Evolutionary conservation across 1,284 basidiomycete genomes (phyloP).

Genomic region (Mycosarcoma mackinlayi): DNA sequence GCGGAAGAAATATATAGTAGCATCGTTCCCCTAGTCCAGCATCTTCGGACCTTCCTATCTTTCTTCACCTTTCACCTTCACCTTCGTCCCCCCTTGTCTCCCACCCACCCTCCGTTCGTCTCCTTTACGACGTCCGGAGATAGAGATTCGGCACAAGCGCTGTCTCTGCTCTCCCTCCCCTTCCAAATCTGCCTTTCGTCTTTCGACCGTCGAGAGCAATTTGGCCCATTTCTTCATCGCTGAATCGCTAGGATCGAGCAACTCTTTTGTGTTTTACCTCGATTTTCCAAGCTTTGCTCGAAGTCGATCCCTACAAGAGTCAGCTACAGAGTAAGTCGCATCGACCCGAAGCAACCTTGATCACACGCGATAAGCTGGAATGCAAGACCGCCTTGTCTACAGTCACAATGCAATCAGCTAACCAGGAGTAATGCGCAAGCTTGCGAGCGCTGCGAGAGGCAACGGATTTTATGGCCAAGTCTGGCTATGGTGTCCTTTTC

Average conservation of each 20-base stretch:
- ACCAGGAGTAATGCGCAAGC: too few species aligned
- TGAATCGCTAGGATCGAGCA: conserved; percentile 15
- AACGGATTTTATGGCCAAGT: background rate
- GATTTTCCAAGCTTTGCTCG: conserved; percentile 15
- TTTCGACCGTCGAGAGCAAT: conserved; percentile 32
- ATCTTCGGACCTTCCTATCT: conserved; percentile 6
- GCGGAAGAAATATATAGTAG: conserved; percentile 33
- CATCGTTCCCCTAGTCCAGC: conserved; percentile 1
- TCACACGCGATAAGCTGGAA: background rate
- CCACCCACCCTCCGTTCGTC: conserved; percentile 16
- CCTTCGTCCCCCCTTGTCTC: conserved; percentile 13
- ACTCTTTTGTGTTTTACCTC: conserved; percentile 15
- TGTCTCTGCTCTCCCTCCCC: conserved; percentile 19
- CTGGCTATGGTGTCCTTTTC: too few species aligned
- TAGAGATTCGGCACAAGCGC: conserved; percentile 47
- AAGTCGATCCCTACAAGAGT: conserved; percentile 16
- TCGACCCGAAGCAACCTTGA: background rate
- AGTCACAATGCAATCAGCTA: background rate
- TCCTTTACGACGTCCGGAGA: conserved; percentile 21
- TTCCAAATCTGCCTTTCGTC: conserved; percentile 14
- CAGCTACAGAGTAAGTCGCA: conserved; percentile 29
- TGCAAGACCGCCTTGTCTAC: background rate
- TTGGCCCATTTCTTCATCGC: conserved; percentile 1
- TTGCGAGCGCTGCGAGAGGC: too few species aligned
- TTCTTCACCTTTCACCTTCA: conserved; percentile 16